Base-by-base conservation (phyloP, 2,329 filamentous ascomycete genomes). In the Penicillium griseofulvum region DNA sequence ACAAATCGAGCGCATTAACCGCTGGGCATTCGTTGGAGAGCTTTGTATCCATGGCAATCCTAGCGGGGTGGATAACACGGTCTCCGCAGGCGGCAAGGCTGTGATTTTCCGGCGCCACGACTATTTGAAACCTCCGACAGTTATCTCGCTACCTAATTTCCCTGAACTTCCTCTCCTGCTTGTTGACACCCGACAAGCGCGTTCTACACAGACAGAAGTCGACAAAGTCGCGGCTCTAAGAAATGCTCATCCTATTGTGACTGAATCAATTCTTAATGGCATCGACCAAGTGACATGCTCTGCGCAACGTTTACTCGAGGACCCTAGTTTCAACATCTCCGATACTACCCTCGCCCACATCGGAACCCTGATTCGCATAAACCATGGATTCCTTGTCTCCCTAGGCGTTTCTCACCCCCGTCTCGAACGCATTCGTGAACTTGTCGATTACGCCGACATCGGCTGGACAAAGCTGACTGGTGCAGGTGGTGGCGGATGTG, bases 391-490 rank as follows among this genome's bases (percentile, higher is more conserved):
- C 42, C 80, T 99, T 22, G 87, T 91, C n/a, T 88, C 91, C 0
- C 79, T 99, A 3, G 94, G 94, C 8, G 94, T 97, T 28, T 97
- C 92, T 2, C 94, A 99, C 73, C 95, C 94, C 0, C 87, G 91
- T 44, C 81, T 99, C 26, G 94, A 99, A 76, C 86, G 93, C 31
- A 87, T 99, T 64, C 86, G 94, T 59, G 93, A 96, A 75, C 79
- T 99, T 26, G 88, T 96, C 46, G 93, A 99, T 63, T 86, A 94
- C 65, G 84, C 91, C 54, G 89, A 88, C 38, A 89, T 97, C 53
- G 94, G 94, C 29, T 99, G 92, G 92, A 97, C 94, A 12, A 99
- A 99, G 73, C 82, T 99, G 54, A 99, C 94, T 0, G 94, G 94
- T 33, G 94, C 94, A 1, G 94, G 94, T 22, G 95, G 94, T 12